A percentile compares a stretch with the other conserved stretches of the same genome.
These are phyloP conservation scores for Trypanosomatidae sp. DNA, from an alignment of 208 protist genomes.

Conservation along the genomic window DNA sequence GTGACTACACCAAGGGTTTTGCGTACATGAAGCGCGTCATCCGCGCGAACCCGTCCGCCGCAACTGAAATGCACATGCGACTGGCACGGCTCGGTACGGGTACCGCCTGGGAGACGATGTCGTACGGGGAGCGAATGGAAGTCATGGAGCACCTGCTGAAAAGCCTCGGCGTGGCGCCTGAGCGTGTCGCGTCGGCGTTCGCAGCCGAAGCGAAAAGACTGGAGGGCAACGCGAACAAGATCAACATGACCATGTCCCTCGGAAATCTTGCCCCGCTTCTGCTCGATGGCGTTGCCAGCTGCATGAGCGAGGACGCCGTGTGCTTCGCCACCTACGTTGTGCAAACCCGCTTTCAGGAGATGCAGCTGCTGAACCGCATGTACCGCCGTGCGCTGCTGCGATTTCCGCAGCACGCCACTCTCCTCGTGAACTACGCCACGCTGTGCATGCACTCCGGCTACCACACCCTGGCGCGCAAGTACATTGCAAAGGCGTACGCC, in stretches of 20 bases:
- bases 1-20: constrained; percentile 58
- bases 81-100: constrained; percentile 46
- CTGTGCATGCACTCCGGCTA: constrained; percentile 65
- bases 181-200: constrained; percentile 15
- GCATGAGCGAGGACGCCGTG: constrained; percentile 61
- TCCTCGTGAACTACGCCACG: constrained; percentile 81
- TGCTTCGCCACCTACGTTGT: constrained; percentile 67
- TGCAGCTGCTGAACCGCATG: constrained; percentile 61
- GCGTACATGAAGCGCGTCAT: constrained; percentile 50
- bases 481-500: constrained; percentile 64
- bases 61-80: constrained; percentile 34
- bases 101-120: constrained; percentile 49
- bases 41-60: constrained; percentile 27
- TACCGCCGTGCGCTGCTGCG: constrained; percentile 56
- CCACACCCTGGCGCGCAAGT: constrained; percentile 59
- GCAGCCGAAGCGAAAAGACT: constrained; percentile 9
- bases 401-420: constrained; percentile 54
- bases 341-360: constrained; percentile 60
- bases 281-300: constrained; percentile 51
- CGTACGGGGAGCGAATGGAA: constrained; percentile 30
- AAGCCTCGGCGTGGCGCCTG: constrained; percentile 34
- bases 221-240: not conserved
- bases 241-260: constrained; percentile 10
- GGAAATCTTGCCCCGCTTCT: constrained; percentile 34
- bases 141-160: constrained; percentile 64